These are phyloP conservation scores for Fraxinus velutina DNA, from an alignment of 305 asterid species.

Conservation along the genomic window DNA sequence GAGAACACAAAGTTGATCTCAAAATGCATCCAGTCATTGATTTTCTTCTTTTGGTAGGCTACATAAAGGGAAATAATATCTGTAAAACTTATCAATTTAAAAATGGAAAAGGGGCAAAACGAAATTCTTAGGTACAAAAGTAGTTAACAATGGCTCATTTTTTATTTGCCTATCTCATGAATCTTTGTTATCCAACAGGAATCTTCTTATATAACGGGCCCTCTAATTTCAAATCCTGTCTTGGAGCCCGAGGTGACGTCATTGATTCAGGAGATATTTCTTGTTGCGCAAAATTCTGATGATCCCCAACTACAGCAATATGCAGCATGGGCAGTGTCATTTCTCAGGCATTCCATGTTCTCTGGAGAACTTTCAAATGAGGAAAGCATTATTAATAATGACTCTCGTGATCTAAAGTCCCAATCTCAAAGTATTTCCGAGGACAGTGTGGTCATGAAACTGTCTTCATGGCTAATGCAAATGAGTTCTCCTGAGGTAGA, in stretches of 20 bases:
- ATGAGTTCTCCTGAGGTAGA: constrained; percentile 60
- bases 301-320: constrained; percentile 64
- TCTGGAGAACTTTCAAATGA: constrained; percentile 43
- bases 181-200: constrained; percentile 44
- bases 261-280: constrained; percentile 77
- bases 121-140: not conserved
- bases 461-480: constrained; percentile 74
- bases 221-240: constrained; percentile 50
- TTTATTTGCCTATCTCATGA: constrained; percentile 17
- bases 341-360: constrained; percentile 68
- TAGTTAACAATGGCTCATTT: constrained; percentile 3
- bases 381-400: constrained; percentile 38
- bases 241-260: constrained; percentile 63
- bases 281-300: constrained; percentile 65
- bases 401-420: constrained; percentile 41
- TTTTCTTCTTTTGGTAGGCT: not conserved
- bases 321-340: constrained; percentile 90
- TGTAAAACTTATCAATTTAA: constrained; percentile 2
- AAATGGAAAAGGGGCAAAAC: not conserved
- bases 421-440: constrained; percentile 56
- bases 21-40: not conserved
- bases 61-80: not conserved
- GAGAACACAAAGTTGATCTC: not conserved
- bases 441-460: constrained; percentile 74
- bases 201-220: constrained; percentile 44